Percentiles rank a stretch among this genome's conserved stretches.
Evolutionary conservation across 768 basidiomycete genomes (phyloP).

Genomic region (Symmetrospora coprosmae): DNA sequence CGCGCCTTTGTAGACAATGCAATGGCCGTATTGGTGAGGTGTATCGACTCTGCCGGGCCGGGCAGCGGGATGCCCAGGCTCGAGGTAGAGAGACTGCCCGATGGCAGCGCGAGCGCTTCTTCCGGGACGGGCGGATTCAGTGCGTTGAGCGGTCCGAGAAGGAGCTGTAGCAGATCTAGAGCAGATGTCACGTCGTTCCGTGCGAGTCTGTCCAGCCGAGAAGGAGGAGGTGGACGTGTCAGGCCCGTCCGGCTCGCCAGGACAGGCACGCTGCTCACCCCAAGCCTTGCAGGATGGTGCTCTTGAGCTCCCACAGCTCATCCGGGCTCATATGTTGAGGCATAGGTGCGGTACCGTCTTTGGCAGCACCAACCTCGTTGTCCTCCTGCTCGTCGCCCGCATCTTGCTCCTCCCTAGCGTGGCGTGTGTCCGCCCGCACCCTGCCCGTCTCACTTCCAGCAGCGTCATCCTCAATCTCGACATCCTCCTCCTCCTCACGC

Average conservation of each 20-base stretch:
- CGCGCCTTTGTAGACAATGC: neutral
- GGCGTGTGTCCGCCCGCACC: neutral
- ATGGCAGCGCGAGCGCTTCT: conserved; percentile 13
- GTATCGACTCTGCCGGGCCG: neutral
- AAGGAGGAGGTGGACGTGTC: neutral
- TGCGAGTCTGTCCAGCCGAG: neutral
- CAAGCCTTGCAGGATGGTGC: conserved; percentile 5
- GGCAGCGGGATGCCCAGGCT: neutral
- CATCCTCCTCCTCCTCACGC: neutral
- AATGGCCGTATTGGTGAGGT: conserved; percentile 1
- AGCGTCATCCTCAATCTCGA: neutral
- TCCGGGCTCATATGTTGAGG: too few species aligned
- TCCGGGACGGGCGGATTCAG: conserved; percentile 5
- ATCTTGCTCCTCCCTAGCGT: too few species aligned
- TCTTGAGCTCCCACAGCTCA: conserved; percentile 20
- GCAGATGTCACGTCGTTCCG: conserved; percentile 11
- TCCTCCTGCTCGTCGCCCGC: neutral
- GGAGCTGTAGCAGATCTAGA: conserved; percentile 15
- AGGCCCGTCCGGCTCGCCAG: too few species aligned
- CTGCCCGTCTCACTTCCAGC: neutral
- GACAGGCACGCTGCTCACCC: neutral
- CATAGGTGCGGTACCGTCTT: too few species aligned
- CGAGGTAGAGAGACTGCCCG: neutral
- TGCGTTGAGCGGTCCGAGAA: conserved; percentile 15
- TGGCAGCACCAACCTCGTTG: neutral